A percentile compares a stretch with the other conserved stretches of the same genome.
These are phyloP conservation scores for Uncinocarpus reesii DNA, from an alignment of 2,329 filamentous ascomycete genomes.

Conservation along the genomic window DNA sequence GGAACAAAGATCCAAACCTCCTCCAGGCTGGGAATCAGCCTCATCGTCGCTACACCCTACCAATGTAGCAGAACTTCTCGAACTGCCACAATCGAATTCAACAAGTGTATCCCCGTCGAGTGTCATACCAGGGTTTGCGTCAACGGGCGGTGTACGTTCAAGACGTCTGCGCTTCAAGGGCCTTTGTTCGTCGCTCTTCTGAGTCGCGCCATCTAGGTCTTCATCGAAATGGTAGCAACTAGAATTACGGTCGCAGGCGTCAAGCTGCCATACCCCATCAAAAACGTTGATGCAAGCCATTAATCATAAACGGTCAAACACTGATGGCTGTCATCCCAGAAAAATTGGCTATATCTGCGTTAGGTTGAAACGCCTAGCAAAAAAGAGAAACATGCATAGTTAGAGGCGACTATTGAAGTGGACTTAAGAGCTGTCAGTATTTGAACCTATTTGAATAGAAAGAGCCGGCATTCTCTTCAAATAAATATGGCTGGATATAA, in stretches of 20 bases:
- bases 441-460: not conserved
- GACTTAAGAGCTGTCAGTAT: not conserved
- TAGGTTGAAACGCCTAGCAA: not conserved
- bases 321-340: too few species aligned
- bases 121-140: not conserved
- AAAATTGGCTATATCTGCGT: too few species aligned
- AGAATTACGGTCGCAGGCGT: too few species aligned
- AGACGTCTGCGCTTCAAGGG: not conserved
- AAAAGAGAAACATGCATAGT: not conserved
- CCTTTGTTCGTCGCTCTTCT: not conserved
- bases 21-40: not conserved
- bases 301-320: too few species aligned
- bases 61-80: not conserved
- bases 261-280: too few species aligned
- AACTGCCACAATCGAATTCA: not conserved
- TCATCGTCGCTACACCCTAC: not conserved
- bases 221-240: too few species aligned
- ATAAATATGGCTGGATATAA: too few species aligned
- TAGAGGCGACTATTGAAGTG: not conserved
- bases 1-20: too few species aligned
- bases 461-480: not conserved
- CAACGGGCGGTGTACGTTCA: not conserved
- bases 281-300: too few species aligned
- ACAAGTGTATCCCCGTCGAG: not conserved
- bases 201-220: not conserved